Base-by-base conservation (phyloP, 2,329 filamentous ascomycete genomes). In the Clonostachys byssicola region DNA sequence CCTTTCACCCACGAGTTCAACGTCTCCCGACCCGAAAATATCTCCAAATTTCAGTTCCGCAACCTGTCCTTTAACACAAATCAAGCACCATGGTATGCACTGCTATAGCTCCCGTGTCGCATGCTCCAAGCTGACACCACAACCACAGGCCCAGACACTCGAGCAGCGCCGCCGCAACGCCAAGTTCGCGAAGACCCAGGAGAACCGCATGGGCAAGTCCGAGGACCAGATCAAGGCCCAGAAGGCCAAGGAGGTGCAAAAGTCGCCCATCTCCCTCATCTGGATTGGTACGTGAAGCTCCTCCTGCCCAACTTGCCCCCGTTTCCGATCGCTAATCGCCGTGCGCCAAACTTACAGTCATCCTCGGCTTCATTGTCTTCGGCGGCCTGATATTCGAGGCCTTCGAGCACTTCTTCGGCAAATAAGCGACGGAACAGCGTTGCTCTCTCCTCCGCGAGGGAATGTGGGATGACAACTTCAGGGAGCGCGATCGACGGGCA, bases 121-220 rank as follows among this genome's bases (percentile, higher is more conserved):
- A 30, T 30, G 23, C 23, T 30, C 23, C 8, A 30, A 30, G 23
- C 23, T 30, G 23, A 30, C 23, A 30, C 23, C 23, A 30, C 23
- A 30, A 17, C 14, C 20, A 41, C 14, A 91, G 88, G 87, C 84
- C 57, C 88, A 92, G 85, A 94, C 89, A 56, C 88, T 86, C 57
- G 81, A 89, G 68, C 89, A 94, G 75, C 85, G 89, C 66, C 83
- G 83, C 61, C 84, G 86, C 53, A 94, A 94, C 73, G 81, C 81
- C 61, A 86, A 87, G 69, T 95, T 89, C 70, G 84, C 78, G 56
- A 85, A 86, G 64, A 77, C 80, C 46, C 84, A 92, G 64, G 83
- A 87, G 63, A 72, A 75, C 50, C 87, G 85, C 63, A 86, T 87
- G 66, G 89, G 89, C 69, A 90, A 89, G 72, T 77, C 83, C n/a